A percentile compares a stretch with the other conserved stretches of the same genome.
phyloP scores from a whole-genome alignment of 2,329 filamentous ascomycete species.

The Curvularia lunata region DNA sequence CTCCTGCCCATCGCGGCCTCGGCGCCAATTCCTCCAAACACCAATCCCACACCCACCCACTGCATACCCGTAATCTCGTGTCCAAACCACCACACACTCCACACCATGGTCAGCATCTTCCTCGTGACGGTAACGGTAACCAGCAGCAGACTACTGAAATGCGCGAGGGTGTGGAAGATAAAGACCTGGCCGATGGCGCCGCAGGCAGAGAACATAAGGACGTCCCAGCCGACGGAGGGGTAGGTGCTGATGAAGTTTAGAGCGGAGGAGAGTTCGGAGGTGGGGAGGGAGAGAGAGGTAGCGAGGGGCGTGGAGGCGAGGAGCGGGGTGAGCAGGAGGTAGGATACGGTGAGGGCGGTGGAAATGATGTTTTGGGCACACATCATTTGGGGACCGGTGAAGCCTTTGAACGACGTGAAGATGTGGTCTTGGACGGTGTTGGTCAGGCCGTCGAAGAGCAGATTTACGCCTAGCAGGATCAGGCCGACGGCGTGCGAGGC shows the following conservation, averaged over 20 bases:
- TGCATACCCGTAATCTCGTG: slow-evolving; percentile 87
- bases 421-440: slow-evolving; percentile 98
- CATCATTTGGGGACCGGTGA: slow-evolving; percentile 98
- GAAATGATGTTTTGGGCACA: slow-evolving; percentile 92
- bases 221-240: slow-evolving; percentile 83
- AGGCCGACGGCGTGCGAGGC: slow-evolving; percentile 77
- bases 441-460: slow-evolving; percentile 93
- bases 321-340: slow-evolving; percentile 80
- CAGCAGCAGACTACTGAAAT: slow-evolving; percentile 88
- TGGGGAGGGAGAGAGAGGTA: slow-evolving; percentile 51
- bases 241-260: slow-evolving; percentile 80
- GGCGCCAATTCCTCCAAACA: slow-evolving; percentile 93
- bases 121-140: slow-evolving; percentile 96
- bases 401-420: slow-evolving; percentile 76
- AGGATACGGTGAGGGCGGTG: slow-evolving; percentile 75
- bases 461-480: slow-evolving; percentile 82
- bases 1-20: slow-evolving; percentile 80
- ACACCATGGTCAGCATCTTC: slow-evolving; percentile 99
- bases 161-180: slow-evolving; percentile 90
- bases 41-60: slow-evolving; percentile 88
- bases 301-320: slow-evolving; percentile 66
- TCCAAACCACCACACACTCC: slow-evolving; percentile 93
- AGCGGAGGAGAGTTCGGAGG: slow-evolving; percentile 74
- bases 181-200: slow-evolving; percentile 95
- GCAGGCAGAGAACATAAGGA: slow-evolving; percentile 86